phyloP scores from a whole-genome alignment of 164 flowering plant species.

The Tinospora cordifolia region DNA sequence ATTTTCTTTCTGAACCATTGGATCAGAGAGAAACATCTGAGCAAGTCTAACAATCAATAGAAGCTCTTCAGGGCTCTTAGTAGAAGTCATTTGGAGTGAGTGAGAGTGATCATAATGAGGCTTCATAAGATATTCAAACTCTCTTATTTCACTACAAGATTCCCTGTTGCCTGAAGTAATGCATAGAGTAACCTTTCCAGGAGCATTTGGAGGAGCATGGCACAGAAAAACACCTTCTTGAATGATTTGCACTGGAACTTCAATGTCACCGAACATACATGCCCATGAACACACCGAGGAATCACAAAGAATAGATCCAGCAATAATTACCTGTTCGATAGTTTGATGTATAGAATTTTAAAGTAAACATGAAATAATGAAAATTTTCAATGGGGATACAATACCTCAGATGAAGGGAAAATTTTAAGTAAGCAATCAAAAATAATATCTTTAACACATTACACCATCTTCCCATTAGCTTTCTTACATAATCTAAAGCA shows the following conservation, averaged over 20 bases:
- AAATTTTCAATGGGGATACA: neutral
- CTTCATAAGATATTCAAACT: constrained; percentile 68
- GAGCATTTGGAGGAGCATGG: constrained; percentile 57
- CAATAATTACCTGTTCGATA: constrained; percentile 60
- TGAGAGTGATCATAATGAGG: constrained; percentile 21
- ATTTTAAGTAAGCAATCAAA: neutral
- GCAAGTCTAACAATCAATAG: constrained; percentile 58
- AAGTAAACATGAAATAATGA: neutral
- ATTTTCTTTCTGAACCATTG: constrained; percentile 27
- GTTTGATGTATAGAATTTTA: constrained; percentile 6
- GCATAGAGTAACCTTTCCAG: constrained; percentile 71
- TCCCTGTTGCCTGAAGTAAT: constrained; percentile 72
- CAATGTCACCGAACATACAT: constrained; percentile 89
- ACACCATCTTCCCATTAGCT: neutral
- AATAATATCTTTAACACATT: neutral
- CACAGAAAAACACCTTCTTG: constrained; percentile 81
- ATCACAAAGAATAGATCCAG: constrained; percentile 83
- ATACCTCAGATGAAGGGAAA: neutral
- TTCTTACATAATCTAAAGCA: neutral
- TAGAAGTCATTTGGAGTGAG: constrained; percentile 24
- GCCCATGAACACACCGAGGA: constrained; percentile 58
- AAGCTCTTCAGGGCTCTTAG: constrained; percentile 53
- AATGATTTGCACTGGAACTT: constrained; percentile 72
- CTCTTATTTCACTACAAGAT: constrained; percentile 85
- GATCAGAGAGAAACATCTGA: constrained; percentile 58